Evolutionary conservation across 2,329 filamentous ascomycete genomes (phyloP).

Genomic region (Beauveria varroae): DNA sequence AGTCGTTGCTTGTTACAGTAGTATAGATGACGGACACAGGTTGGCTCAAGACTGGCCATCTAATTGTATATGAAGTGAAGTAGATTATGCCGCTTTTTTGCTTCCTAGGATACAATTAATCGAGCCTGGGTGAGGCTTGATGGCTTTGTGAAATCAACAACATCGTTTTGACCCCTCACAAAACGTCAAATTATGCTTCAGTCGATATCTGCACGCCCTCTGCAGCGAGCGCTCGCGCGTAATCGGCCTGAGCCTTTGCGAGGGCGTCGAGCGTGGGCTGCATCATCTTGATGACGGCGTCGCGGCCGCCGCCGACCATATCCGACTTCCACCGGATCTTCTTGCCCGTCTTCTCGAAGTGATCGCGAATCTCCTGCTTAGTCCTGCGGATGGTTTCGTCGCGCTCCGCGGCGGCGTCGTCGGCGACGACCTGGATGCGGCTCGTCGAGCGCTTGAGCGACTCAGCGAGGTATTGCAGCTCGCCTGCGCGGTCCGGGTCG

Average conservation of each 20-base stretch:
- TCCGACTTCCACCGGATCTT: conserved; percentile 63
- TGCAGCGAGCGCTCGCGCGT: conserved; percentile 62
- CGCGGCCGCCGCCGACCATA: conserved; percentile 64
- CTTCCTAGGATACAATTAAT: neutral
- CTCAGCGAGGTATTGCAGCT: conserved; percentile 75
- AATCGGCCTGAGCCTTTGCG: conserved; percentile 61
- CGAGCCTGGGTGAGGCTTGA: neutral
- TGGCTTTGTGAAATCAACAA: neutral
- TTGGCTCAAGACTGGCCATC: neutral
- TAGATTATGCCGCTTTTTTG: neutral
- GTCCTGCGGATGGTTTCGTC: conserved; percentile 57
- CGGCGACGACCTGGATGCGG: conserved; percentile 72
- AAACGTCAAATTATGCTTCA: conserved; percentile 23
- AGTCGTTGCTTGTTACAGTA: neutral
- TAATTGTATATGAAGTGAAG: conserved; percentile 10
- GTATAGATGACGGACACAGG: neutral
- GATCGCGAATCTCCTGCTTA: conserved; percentile 62
- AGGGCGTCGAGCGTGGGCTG: conserved; percentile 66
- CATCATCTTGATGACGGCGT: conserved; percentile 69
- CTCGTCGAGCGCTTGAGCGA: conserved; percentile 70
- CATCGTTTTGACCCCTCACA: too few relatives aligned
- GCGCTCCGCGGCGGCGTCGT: conserved; percentile 70
- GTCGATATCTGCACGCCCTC: conserved; percentile 44
- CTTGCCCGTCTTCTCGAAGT: conserved; percentile 66
- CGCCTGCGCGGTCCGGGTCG: conserved; percentile 69